These are phyloP conservation scores for Stephania cephalantha DNA, from an alignment of 164 flowering plant species.

Conservation along the genomic window DNA sequence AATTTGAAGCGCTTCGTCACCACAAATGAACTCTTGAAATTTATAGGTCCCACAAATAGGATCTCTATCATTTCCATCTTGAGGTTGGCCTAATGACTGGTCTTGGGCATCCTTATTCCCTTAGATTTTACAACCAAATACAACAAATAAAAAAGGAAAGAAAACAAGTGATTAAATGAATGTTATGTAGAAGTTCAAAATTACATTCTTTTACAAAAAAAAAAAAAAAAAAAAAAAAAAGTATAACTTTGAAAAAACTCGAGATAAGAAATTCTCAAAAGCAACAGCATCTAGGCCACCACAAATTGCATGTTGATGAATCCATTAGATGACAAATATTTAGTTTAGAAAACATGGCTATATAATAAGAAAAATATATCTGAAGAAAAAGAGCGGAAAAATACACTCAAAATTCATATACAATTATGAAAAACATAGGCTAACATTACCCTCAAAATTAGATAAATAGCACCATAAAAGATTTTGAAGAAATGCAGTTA, in stretches of 20 bases:
- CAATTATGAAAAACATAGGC: too few species aligned
- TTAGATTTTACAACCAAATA: constrained; percentile 9
- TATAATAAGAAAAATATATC: too few species aligned
- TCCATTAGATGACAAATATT: background rate
- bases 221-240: too few species aligned
- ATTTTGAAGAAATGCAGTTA: too few species aligned
- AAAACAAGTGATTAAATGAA: background rate
- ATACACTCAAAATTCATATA: too few species aligned
- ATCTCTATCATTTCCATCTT: constrained; percentile 30
- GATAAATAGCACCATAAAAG: too few species aligned
- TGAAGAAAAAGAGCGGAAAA: too few species aligned
- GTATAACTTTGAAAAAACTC: background rate
- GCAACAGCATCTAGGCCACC: too few species aligned
- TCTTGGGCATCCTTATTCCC: constrained; percentile 30
- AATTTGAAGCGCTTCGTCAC: constrained; percentile 80
- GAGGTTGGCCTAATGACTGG: constrained; percentile 30
- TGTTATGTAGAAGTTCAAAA: too few species aligned
- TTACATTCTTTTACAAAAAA: background rate
- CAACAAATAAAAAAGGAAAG: constrained; percentile 4
- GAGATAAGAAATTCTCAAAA: background rate
- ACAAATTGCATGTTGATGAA: background rate
- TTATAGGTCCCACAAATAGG: constrained; percentile 26
- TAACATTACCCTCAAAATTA: too few species aligned
- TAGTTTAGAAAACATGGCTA: background rate
- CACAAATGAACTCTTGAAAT: constrained; percentile 59